Percentiles rank a stretch among this genome's conserved stretches.
phyloP scores from a whole-genome alignment of 2,329 filamentous ascomycete genomes.

The Emergomyces pasteurianus region DNA sequence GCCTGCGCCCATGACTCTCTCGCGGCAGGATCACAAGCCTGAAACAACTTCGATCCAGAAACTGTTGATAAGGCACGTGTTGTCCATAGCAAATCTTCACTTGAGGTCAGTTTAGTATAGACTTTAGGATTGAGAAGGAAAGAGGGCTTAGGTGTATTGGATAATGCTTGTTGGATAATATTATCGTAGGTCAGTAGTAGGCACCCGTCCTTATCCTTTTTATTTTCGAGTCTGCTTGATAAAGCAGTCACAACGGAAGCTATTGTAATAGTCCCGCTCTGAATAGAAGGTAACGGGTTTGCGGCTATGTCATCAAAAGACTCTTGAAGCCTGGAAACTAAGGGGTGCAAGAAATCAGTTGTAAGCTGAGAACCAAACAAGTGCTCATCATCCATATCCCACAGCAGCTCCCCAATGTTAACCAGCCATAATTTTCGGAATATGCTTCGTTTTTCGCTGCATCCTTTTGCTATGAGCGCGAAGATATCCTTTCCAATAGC shows the following conservation, averaged over 20 bases:
- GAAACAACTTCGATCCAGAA: slow-evolving; percentile 42
- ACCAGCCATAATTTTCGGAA: slow-evolving; percentile 72
- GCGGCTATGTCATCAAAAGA: slow-evolving; percentile 65
- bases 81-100: slow-evolving; percentile 71
- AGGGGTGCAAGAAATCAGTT: slow-evolving; percentile 37
- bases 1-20: slow-evolving; percentile 69
- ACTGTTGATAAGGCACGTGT: slow-evolving; percentile 56
- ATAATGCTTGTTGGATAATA: slow-evolving; percentile 53
- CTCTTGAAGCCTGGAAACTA: slow-evolving; percentile 42
- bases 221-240: slow-evolving; percentile 41
- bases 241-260: slow-evolving; percentile 64
- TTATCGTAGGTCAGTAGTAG: slow-evolving; percentile 27
- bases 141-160: slow-evolving; percentile 67
- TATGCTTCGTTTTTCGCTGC: slow-evolving; percentile 70
- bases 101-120: slow-evolving; percentile 63
- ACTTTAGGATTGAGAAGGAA: slow-evolving; percentile 76
- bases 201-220: slow-evolving; percentile 42
- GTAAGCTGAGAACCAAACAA: slow-evolving; percentile 36
- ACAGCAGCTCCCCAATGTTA: slow-evolving; percentile 58
- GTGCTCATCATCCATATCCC: slow-evolving; percentile 39
- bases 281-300: slow-evolving; percentile 67
- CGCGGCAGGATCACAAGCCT: slow-evolving; percentile 35
- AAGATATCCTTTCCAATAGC: slow-evolving; percentile 54
- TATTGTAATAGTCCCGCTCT: slow-evolving; percentile 69
- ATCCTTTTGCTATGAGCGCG: slow-evolving; percentile 67